Conservation (phyloP, 371 early-diverging fungal species). For the Mycotypha africana region DNA sequence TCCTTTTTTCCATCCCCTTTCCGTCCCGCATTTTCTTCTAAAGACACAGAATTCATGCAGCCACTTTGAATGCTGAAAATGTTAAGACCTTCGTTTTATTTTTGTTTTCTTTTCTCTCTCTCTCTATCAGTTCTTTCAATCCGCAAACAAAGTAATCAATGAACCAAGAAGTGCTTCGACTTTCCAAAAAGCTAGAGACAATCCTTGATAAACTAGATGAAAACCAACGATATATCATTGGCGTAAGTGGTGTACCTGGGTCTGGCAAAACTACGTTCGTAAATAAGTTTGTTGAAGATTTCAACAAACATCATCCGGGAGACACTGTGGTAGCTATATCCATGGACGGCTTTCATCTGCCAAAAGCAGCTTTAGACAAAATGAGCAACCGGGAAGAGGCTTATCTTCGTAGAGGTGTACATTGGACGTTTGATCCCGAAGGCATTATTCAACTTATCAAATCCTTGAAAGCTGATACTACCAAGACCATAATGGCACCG, state of each 20-base stretch:
- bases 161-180: no score
- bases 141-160: no score
- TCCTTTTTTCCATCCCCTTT: not conserved
- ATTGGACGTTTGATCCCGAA: not conserved
- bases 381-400: no score
- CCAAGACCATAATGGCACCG: slow-evolving; percentile 17
- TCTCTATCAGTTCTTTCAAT: no score
- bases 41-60: no score
- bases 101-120: no score
- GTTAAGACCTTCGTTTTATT: no score
- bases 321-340: slow-evolving; percentile 13
- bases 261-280: slow-evolving; percentile 42
- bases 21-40: not conserved
- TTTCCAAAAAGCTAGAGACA: not conserved
- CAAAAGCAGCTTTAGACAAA: slow-evolving; percentile 19
- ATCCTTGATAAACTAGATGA: not conserved
- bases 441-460: no score
- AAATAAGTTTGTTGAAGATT: not conserved
- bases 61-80: no score
- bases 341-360: slow-evolving; percentile 50
- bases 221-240: not conserved
- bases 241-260: slow-evolving; percentile 37
- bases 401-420: not conserved
- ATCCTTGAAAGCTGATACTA: not conserved
- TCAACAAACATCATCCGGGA: no score